phyloP scores from a whole-genome alignment of 1,284 basidiomycete genomes.

The Moesziomyces parantarcticus region DNA sequence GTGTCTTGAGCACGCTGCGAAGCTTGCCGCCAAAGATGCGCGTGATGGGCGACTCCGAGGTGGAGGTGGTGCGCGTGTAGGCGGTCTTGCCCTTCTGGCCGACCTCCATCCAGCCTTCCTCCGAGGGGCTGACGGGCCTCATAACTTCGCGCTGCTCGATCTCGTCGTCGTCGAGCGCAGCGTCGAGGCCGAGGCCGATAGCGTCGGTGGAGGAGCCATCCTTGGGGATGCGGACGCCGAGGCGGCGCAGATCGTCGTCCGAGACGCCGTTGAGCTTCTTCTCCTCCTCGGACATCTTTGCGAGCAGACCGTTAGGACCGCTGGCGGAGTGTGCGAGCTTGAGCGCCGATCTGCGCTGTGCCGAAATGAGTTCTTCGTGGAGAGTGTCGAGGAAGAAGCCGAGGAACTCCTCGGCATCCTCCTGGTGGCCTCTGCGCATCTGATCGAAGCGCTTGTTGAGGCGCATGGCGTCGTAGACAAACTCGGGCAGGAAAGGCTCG shows the following conservation, averaged over 20 bases:
- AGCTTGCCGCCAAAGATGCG: slow-evolving; percentile 93
- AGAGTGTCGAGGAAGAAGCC: slow-evolving; percentile 95
- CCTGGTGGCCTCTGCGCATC: slow-evolving; percentile 94
- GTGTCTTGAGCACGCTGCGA: slow-evolving; percentile 83
- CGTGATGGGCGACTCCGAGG: slow-evolving; percentile 86
- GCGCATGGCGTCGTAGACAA: slow-evolving; percentile 95
- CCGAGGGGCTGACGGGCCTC: slow-evolving; percentile 60
- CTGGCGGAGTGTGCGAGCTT: slow-evolving; percentile 65
- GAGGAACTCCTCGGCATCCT: slow-evolving; percentile 98
- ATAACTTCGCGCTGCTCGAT: slow-evolving; percentile 71
- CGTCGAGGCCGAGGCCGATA: slow-evolving; percentile 19
- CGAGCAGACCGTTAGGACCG: slow-evolving; percentile 32
- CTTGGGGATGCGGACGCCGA: slow-evolving; percentile 32
- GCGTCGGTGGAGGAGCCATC: slow-evolving; percentile 14
- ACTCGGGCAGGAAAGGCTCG: slow-evolving; percentile 82
- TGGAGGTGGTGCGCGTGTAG: slow-evolving; percentile 83
- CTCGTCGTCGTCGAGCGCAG: slow-evolving; percentile 68
- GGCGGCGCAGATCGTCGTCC: slow-evolving; percentile 32
- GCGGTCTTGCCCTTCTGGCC: slow-evolving; percentile 87
- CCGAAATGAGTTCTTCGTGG: slow-evolving; percentile 86
- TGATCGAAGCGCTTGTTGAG: slow-evolving; percentile 92
- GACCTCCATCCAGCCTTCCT: slow-evolving; percentile 84
- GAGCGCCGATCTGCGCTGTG: slow-evolving; percentile 70
- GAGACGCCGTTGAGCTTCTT: slow-evolving; percentile 47
- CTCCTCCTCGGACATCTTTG: slow-evolving; percentile 42